Base-by-base conservation (phyloP, 129 eudicot genomes). In the Centaurea solstitialis region DNA sequence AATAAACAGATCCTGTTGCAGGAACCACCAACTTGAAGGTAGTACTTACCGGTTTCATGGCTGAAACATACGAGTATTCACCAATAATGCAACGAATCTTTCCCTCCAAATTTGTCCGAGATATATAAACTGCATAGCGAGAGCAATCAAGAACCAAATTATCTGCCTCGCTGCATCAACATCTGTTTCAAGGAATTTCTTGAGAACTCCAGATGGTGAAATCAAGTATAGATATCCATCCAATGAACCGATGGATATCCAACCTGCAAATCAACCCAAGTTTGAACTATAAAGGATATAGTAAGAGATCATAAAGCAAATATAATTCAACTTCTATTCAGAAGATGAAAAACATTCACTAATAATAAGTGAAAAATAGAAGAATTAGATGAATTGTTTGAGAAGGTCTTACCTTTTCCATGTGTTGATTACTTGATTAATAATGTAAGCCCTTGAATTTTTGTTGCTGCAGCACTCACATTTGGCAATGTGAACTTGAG, bases 201-300 rank as follows among this genome's bases (percentile, higher is more conserved):
- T 88, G 30, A 91, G 76, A 82, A 65, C 73, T 45, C 99, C 99
- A 35, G 85, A 79, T 73, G 99, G 97, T 37, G 99, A 96, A 85
- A 96, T 82, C 17, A 97, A 89, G 72, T 96, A 96, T 7, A 96
- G 87, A 62, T 13, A 89, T 17, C 99, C 99, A 78, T 96, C 99
- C 78, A 93, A 75, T 68, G 99, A 96, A 68, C 97, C 98, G 26
- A 91, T 64, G 22, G 98, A 91, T 70, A 96, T 72, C 98, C 98
- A 93, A 70, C 99, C 99, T 94, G 83, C 53, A 73, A 68, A 21
- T 64, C 57, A 64, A 39, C 65, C 18, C 37, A 28, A 43, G 53
- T 18, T 39, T n/a, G 30, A 26, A 26, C 30, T 1, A 2, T 26
- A 26, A 26, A 26, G 30, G 30, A 26, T 26, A 26, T 26, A 26